These are phyloP conservation scores for Nemania sp. DNA, from an alignment of 2,329 filamentous ascomycete species.

Conservation along the genomic window DNA sequence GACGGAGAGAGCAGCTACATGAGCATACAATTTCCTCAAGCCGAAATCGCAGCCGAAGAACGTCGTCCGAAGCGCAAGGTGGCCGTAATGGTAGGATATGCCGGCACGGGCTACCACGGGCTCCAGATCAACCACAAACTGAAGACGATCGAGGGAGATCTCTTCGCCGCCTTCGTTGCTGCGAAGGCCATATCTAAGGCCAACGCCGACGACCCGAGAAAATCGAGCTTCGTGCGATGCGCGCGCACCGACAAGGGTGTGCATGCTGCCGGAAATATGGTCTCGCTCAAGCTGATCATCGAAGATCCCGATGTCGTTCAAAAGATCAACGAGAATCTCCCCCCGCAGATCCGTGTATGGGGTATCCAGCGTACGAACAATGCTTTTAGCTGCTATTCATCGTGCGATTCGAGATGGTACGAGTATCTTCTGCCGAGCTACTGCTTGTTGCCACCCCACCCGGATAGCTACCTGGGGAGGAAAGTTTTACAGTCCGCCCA, in stretches of 20 bases:
- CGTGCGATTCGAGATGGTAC: constrained; percentile 94
- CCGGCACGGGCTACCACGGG: constrained; percentile 93
- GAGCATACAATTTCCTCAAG: constrained; percentile 63
- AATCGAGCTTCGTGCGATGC: constrained; percentile 90
- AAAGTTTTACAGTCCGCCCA: constrained; percentile 79
- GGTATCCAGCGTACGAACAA: constrained; percentile 88
- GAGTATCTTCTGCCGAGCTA: constrained; percentile 96
- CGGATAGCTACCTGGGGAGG: constrained; percentile 80
- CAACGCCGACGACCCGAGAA: constrained; percentile 95
- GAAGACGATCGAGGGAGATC: constrained; percentile 93
- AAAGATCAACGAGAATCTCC: constrained; percentile 86
- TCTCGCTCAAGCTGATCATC: constrained; percentile 93
- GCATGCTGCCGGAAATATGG: constrained; percentile 92
- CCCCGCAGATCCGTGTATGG: constrained; percentile 92
- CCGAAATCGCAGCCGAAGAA: constrained; percentile 86
- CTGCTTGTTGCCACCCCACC: constrained; percentile 89
- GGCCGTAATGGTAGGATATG: constrained; percentile 92
- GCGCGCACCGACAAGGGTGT: constrained; percentile 97
- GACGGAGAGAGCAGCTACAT: constrained; percentile 51
- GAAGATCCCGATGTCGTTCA: constrained; percentile 86
- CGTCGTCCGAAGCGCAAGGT: constrained; percentile 94
- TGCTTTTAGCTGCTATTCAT: constrained; percentile 90
- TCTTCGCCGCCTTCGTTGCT: constrained; percentile 88
- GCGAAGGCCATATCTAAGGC: constrained; percentile 95
- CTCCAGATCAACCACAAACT: constrained; percentile 87